Percentiles rank a stretch among this genome's conserved stretches.
phyloP scores from a whole-genome alignment of 2,329 filamentous ascomycete genomes.

The Pseudogymnoascus destructans region DNA sequence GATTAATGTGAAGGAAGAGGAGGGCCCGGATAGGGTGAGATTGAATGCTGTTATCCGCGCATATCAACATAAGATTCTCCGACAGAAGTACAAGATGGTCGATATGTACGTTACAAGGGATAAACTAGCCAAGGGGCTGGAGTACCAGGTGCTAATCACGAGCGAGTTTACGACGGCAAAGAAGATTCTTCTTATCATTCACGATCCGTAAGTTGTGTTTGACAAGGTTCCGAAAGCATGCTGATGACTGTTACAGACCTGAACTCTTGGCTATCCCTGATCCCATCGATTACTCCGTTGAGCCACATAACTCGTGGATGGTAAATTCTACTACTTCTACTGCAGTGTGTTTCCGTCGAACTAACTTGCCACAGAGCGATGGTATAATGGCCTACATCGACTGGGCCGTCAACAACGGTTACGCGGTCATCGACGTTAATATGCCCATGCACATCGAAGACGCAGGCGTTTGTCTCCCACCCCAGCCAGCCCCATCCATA shows the following conservation, averaged over 20 bases:
- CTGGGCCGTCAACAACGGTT: constrained; percentile 66
- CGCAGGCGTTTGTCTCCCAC: constrained; percentile 37
- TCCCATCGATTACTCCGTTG: constrained; percentile 55
- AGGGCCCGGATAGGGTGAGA: constrained; percentile 42
- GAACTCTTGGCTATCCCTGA: constrained; percentile 56
- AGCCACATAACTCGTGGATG: constrained; percentile 77
- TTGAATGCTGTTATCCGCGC: constrained; percentile 69
- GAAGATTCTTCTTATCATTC: constrained; percentile 72
- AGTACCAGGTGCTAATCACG: constrained; percentile 77
- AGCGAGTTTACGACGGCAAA: constrained; percentile 51
- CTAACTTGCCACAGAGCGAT: constrained; percentile 51
- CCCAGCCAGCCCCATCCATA: neutral
- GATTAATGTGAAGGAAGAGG: constrained; percentile 39
- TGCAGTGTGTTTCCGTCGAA: neutral
- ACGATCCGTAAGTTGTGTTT: constrained; percentile 58
- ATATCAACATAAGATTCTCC: constrained; percentile 60
- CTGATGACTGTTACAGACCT: constrained; percentile 36
- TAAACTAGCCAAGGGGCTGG: constrained; percentile 60
- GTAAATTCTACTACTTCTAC: constrained; percentile 40
- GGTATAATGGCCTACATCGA: constrained; percentile 66
- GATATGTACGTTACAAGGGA: constrained; percentile 68
- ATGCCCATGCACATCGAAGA: constrained; percentile 65
- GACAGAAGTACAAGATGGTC: constrained; percentile 63
- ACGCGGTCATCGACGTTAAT: constrained; percentile 84
- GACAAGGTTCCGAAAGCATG: constrained; percentile 14